Evolutionary conservation across 1,284 basidiomycete genomes (phyloP), one percentile per base, ranked within the genome.

Genomic region (Trametes versicolor): DNA sequence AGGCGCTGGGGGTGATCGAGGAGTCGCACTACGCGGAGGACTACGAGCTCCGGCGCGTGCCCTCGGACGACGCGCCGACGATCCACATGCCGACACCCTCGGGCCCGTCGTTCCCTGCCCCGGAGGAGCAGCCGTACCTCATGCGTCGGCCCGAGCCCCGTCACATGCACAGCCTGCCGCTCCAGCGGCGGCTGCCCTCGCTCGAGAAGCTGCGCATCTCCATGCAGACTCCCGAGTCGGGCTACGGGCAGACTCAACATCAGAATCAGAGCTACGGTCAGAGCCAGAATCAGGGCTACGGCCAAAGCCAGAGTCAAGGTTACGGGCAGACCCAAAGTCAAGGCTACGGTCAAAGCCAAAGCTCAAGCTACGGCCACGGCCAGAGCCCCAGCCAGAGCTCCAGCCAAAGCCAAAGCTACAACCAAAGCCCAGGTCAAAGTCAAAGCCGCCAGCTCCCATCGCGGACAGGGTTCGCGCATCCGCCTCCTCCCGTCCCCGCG

Each of bases 1-100:
- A 70, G 39, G 62, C 66, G 21, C 64, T 74, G 17, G 72, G 68
- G 13, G 70, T 73, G 47, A 75, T 75, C 41, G 68, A 74, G 65
- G 75, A 77, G 64, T 54, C 68, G 17, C 53, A 47, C 23, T 65
- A 69, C 2, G 67, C 53, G 8, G 73, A 74, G 39, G 74, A 73
- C 17, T 41, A 62, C 27, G 64, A 68, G 41, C 61, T 65, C 37
- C 37, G 27, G 1, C 63, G 58, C 41, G 53, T 51, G 17, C 52
- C 62, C 9, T 60, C 68, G 2, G 61, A 65, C 4, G 61, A 56
- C 8, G 54, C 63, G 43, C 63, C 65, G 53, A 67, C 64, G 37
- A 58, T 67, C 60, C 64, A 39, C 58, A n/a, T 64, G 4, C 49
- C 51, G 60, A 64, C 53, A 37, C 41, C 49, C 9, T 66, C 50